Conservation (phyloP, 2,329 filamentous ascomycete species). For the Alternaria hordeiaustralica region DNA sequence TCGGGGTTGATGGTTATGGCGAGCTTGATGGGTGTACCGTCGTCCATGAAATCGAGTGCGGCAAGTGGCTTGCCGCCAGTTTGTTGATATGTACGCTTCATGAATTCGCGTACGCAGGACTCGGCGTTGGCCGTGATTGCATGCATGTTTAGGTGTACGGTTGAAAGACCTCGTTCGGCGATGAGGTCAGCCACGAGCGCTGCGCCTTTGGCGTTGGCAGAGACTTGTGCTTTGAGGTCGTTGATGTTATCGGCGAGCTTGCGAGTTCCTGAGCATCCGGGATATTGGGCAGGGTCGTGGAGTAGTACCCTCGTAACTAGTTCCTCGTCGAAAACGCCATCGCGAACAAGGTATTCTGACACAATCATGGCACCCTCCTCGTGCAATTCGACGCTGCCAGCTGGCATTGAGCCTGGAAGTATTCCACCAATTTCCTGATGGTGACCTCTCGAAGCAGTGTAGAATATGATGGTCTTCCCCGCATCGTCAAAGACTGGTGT, state of each 20-base stretch:
- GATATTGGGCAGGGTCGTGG: conserved; percentile 34
- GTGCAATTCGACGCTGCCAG: conserved; percentile 55
- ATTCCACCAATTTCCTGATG: conserved; percentile 42
- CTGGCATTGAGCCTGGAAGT: conserved; percentile 47
- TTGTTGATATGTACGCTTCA: not conserved
- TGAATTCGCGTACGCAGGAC: not conserved
- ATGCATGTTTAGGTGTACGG: not conserved
- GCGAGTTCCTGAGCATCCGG: conserved; percentile 41
- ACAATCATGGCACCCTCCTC: conserved; percentile 57
- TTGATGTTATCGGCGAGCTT: conserved; percentile 44
- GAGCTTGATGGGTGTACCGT: not conserved
- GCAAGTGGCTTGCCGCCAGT: not conserved
- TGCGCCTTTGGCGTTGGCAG: conserved; percentile 45
- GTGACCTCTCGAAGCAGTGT: conserved; percentile 36
- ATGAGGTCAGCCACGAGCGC: conserved; percentile 46
- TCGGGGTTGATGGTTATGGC: not conserved
- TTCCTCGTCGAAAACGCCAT: conserved; percentile 22
- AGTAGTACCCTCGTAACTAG: not conserved
- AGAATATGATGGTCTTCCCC: conserved; percentile 30
- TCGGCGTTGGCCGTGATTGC: not conserved
- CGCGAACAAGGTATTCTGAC: conserved; percentile 46
- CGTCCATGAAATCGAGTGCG: not conserved
- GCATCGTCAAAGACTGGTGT: conserved; percentile 35
- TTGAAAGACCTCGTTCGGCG: conserved; percentile 32
- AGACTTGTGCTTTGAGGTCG: conserved; percentile 47